Conservation (phyloP, 805 yeast genomes). For the Clavispora asparagi region DNA sequence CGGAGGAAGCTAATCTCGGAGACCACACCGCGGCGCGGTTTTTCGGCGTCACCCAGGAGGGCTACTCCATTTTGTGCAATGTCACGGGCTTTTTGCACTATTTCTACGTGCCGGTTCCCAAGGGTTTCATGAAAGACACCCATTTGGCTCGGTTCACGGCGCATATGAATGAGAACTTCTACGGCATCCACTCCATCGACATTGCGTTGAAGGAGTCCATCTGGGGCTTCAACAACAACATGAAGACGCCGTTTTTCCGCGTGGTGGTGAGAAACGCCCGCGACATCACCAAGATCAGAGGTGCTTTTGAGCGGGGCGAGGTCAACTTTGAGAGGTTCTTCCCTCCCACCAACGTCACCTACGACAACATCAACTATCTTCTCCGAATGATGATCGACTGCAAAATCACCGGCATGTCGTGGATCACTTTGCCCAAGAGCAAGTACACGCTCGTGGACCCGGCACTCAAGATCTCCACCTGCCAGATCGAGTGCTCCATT, state of each 20-base stretch:
- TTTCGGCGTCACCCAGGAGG: conserved; percentile 88
- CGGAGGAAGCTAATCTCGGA: conserved; percentile 69
- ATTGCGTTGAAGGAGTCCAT: conserved; percentile 73
- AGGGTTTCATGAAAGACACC: conserved; percentile 59
- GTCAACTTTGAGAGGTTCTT: conserved; percentile 60
- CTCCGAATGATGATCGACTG: conserved; percentile 90
- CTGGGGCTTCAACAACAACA: conserved; percentile 88
- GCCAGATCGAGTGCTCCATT: conserved; percentile 80
- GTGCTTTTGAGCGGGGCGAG: conserved; percentile 81
- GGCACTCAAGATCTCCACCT: conserved; percentile 52
- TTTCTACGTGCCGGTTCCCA: conserved; percentile 87
- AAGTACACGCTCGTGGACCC: conserved; percentile 50
- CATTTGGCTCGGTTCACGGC: conserved; percentile 41
- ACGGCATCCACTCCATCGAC: conserved; percentile 62
- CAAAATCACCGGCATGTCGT: conserved; percentile 91
- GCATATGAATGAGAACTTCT: conserved; percentile 44
- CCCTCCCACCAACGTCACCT: conserved; percentile 60
- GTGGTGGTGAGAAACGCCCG: conserved; percentile 62
- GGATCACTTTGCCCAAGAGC: conserved; percentile 84
- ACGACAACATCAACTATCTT: conserved; percentile 84
- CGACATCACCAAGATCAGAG: conserved; percentile 62
- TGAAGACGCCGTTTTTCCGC: conserved; percentile 74
- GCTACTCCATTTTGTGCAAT: conserved; percentile 84
- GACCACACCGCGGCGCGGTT: conserved; percentile 68
- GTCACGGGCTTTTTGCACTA: conserved; percentile 88